Evolutionary conservation across 306 rosid genomes (phyloP).

Genomic region (Fragaria vesca): DNA sequence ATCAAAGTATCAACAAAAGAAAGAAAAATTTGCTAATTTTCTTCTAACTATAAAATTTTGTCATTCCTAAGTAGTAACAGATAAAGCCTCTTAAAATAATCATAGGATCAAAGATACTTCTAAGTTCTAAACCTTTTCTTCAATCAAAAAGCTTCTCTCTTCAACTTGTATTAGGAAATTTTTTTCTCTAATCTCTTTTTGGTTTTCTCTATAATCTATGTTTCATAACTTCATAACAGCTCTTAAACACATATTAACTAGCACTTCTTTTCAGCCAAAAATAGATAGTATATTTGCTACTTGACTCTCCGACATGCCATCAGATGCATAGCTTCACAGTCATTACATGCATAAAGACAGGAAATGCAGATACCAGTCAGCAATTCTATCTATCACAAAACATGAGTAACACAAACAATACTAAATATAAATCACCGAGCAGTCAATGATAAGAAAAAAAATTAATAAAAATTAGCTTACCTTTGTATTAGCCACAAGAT

Average conservation of each 20-base stretch:
- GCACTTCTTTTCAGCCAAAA: neutral
- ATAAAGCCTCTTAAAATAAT: neutral
- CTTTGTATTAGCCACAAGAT: conserved; percentile 88
- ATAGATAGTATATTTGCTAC: neutral
- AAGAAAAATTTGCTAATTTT: neutral
- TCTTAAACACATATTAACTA: neutral
- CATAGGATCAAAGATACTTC: neutral
- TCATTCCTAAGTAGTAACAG: neutral
- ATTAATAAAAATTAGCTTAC: conserved; percentile 37
- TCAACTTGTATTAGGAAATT: neutral
- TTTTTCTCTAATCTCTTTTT: too few species aligned
- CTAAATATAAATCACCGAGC: neutral
- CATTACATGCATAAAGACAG: neutral
- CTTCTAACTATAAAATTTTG: neutral
- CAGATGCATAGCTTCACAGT: neutral
- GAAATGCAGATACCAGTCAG: neutral
- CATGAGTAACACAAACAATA: neutral
- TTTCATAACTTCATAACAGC: neutral
- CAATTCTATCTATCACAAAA: neutral
- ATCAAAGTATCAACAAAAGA: neutral
- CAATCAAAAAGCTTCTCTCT: neutral
- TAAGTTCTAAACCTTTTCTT: neutral
- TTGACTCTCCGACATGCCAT: neutral
- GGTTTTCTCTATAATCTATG: neutral
- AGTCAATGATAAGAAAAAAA: neutral